Percentiles rank a stretch among this genome's conserved stretches.
These are phyloP conservation scores for Pseudocercospora fijiensis DNA, from an alignment of 2,329 filamentous ascomycete genomes.

Conservation along the genomic window DNA sequence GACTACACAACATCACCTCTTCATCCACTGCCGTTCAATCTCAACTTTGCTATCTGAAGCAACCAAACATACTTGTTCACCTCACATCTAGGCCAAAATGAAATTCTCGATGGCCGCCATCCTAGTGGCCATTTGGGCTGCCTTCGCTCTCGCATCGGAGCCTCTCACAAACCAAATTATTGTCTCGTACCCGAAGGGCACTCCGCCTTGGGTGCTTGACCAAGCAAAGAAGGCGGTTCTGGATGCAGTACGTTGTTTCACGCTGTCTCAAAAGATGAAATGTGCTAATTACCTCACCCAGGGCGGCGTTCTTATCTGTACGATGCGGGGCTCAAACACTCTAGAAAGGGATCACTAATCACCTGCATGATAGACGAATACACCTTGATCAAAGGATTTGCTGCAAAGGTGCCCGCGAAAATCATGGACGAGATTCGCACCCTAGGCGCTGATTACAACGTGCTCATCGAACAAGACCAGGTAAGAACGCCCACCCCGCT, in stretches of 20 bases:
- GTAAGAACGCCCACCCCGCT: slow-evolving; percentile 42
- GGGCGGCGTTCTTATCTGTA: slow-evolving; percentile 67
- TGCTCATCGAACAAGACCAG: slow-evolving; percentile 74
- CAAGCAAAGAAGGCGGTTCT: slow-evolving; percentile 49
- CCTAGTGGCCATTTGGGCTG: slow-evolving; percentile 24
- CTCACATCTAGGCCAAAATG: slow-evolving; percentile 25
- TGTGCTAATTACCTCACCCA: slow-evolving; percentile 30
- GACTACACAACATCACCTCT: background rate
- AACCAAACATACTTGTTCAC: background rate
- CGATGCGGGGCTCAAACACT: slow-evolving; percentile 46
- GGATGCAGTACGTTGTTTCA: slow-evolving; percentile 28
- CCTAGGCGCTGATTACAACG: slow-evolving; percentile 60
- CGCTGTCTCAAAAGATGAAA: slow-evolving; percentile 20
- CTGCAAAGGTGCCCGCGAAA: slow-evolving; percentile 64
- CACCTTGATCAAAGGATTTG: slow-evolving; percentile 36
- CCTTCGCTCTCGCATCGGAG: slow-evolving; percentile 24
- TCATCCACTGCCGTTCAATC: background rate
- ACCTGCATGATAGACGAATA: slow-evolving; percentile 36
- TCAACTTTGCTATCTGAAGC: background rate
- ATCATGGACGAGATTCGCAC: slow-evolving; percentile 67
- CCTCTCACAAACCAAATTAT: slow-evolving; percentile 66
- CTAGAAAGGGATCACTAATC: background rate
- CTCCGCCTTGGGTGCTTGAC: slow-evolving; percentile 65
- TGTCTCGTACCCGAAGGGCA: slow-evolving; percentile 70
- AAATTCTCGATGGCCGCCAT: slow-evolving; percentile 32